Percentiles rank a stretch among this genome's conserved stretches.
Evolutionary conservation across 306 rosid genomes (phyloP).

Genomic region (Inga laurina): DNA sequence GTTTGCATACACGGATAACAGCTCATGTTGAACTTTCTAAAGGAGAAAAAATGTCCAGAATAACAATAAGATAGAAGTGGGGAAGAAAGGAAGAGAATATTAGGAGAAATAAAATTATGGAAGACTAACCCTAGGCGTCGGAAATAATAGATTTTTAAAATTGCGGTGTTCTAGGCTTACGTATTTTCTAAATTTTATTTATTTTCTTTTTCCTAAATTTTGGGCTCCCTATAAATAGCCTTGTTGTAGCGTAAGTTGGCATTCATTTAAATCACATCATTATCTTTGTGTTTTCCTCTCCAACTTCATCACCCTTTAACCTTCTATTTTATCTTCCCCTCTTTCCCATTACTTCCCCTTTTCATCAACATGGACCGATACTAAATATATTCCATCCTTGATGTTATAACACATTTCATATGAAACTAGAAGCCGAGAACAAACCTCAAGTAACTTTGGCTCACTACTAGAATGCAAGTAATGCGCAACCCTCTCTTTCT

Average conservation of each 20-base stretch:
- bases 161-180: neutral
- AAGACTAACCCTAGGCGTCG: neutral
- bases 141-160: neutral
- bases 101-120: neutral
- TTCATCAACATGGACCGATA: neutral
- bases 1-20: constrained; percentile 66
- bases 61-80: neutral
- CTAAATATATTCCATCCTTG: neutral
- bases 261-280: neutral
- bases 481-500: constrained; percentile 65
- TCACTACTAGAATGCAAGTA: constrained; percentile 62
- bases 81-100: neutral
- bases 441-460: constrained; percentile 61
- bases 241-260: neutral
- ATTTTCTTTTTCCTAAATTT: neutral
- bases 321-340: neutral
- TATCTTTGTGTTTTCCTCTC: neutral
- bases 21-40: constrained; percentile 88
- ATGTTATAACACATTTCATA: neutral
- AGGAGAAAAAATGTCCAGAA: constrained; percentile 1
- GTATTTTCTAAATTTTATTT: neutral
- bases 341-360: neutral
- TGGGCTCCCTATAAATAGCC: neutral
- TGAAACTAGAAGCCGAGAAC: constrained; percentile 8
- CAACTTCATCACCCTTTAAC: neutral